Evolutionary conservation across 2,329 filamentous ascomycete species (phyloP).

Genomic region (Colletotrichum plurivorum): DNA sequence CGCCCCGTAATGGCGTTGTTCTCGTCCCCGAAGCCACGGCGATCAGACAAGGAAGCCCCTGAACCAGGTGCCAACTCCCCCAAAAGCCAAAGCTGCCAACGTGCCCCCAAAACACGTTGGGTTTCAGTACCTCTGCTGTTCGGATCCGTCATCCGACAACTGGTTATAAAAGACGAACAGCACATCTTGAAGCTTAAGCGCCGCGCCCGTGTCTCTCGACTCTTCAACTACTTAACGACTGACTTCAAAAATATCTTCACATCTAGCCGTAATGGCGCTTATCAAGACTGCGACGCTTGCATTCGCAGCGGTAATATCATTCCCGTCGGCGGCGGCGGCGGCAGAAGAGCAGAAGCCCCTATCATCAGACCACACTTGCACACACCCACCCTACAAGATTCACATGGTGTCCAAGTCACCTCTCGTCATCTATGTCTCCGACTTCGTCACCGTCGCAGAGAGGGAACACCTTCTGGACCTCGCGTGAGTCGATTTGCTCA

Average conservation of each 20-base stretch:
- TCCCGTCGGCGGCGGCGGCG: background rate
- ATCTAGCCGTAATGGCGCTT: background rate
- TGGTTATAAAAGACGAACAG: conserved; percentile 10
- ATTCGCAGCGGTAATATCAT: background rate
- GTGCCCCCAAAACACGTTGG: conserved; percentile 10
- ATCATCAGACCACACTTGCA: conserved; percentile 42
- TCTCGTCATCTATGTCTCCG: conserved; percentile 63
- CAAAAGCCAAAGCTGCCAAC: background rate
- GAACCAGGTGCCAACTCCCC: background rate
- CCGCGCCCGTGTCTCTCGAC: background rate
- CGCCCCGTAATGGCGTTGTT: conserved; percentile 8
- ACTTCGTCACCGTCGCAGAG: conserved; percentile 61
- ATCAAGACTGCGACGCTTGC: background rate
- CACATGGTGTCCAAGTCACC: conserved; percentile 63
- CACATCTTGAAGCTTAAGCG: background rate
- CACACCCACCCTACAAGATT: conserved; percentile 54
- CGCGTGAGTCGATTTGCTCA: conserved; percentile 50
- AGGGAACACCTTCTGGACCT: conserved; percentile 57
- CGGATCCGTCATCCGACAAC: background rate
- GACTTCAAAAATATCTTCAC: background rate
- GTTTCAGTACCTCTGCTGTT: conserved; percentile 24
- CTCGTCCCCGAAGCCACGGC: conserved; percentile 1
- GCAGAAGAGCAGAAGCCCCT: conserved; percentile 22
- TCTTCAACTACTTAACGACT: too few relatives aligned
- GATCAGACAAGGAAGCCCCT: conserved; percentile 37